phyloP scores from a whole-genome alignment of 345 rosid genomes.

The Sonneratia alba region DNA sequence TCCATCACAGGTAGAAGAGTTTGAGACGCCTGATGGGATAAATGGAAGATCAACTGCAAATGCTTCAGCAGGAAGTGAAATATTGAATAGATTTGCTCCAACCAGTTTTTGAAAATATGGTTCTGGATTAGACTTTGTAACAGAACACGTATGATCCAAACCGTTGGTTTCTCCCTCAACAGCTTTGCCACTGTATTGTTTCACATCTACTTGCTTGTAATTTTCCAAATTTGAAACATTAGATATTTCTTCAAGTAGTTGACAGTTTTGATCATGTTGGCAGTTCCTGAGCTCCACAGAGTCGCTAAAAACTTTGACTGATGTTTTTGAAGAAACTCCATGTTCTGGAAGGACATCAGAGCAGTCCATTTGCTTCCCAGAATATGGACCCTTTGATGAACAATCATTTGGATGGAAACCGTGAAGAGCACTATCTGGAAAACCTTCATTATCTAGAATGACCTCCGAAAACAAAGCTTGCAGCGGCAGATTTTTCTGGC shows the following conservation, averaged over 20 bases:
- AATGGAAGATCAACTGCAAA: neutral
- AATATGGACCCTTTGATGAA: conserved; percentile 21
- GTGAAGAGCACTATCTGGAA: conserved; percentile 30
- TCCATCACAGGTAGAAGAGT: conserved; percentile 1
- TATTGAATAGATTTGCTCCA: neutral
- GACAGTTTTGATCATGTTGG: neutral
- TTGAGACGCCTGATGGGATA: neutral
- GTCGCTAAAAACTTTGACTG: conserved; percentile 26
- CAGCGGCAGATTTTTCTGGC: conserved; percentile 42
- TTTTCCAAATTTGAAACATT: conserved; percentile 11
- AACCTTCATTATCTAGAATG: conserved; percentile 23
- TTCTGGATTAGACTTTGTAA: neutral
- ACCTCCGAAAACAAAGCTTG: conserved; percentile 31
- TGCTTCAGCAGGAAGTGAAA: neutral
- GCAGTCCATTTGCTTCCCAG: conserved; percentile 18
- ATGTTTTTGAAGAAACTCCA: conserved; percentile 21
- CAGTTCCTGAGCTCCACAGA: conserved; percentile 25
- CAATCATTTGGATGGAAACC: conserved; percentile 17
- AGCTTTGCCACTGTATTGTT: conserved; percentile 2
- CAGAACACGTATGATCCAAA: conserved; percentile 23
- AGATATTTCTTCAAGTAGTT: neutral
- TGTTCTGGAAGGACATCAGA: conserved; percentile 24
- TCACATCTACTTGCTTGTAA: conserved; percentile 14
- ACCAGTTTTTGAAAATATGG: neutral
- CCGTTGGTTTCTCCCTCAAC: conserved; percentile 28